Base-by-base conservation (phyloP, 495 filamentous ascomycete genomes). In the Staphylotrichum tortipilum region DNA sequence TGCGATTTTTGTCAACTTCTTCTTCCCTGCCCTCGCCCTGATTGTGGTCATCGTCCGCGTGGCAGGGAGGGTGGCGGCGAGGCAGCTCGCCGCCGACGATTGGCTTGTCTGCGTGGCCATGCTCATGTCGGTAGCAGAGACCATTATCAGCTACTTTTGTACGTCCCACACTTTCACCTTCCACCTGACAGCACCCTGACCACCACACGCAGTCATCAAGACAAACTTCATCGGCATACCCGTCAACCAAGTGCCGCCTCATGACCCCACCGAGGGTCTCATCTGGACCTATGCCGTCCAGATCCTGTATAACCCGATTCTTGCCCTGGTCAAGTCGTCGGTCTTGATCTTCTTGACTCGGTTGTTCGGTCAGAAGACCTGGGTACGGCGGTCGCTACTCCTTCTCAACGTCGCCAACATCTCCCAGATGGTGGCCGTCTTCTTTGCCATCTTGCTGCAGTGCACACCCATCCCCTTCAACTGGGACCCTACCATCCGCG, bases 291-390 rank as follows among this genome's bases (percentile, higher is more conserved):
- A 77, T 22, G 74, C 74, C 3, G 73, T 78, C 17, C 79, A 84
- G 54, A 68, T 82, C 26, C 57, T 83, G 19, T 84, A 85, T 58
- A 82, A 83, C 52, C 80, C 80, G 0, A 74, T 81, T 48, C 63
- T 86, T 30, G 72, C 80, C 9, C 60, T 80, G 7, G 75, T 80
- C 52, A 83, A 84, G 60, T 59, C 74, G 0, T 77, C 74, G 0
- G 68, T 82, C 63, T 62, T 84, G 61, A 63, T 82, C 67, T 71
- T 81, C 70, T 57, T 85, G 62, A 60, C 77, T 57, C 62, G 71
- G 19, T 53, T 76, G 49, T 67, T 64, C 33, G 74, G 68, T 23
- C 71, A 70, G 57, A 75, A 58, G 60, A 63, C 56, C 52, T 72
- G 57, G 56, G 70, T 70, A 26, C 71, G 64, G 39, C 65, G 61